These are phyloP conservation scores for Lactuca sativa DNA, from an alignment of 129 eudicot genomes.

Conservation along the genomic window DNA sequence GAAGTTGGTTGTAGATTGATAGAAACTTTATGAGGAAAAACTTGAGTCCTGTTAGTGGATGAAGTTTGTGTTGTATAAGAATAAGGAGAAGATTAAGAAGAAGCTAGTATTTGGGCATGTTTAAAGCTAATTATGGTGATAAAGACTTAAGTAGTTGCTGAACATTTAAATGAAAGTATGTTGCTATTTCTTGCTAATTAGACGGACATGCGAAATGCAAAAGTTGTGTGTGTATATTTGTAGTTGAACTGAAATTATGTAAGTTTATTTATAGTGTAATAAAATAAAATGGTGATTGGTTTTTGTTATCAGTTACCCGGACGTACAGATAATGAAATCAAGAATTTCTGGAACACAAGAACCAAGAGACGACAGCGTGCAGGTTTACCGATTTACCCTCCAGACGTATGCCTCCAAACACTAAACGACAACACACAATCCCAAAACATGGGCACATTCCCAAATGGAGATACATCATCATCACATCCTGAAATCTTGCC, in stretches of 20 bases:
- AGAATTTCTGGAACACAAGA: slow-evolving; percentile 95
- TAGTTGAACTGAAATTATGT: no score
- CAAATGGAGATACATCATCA: slow-evolving; percentile 38
- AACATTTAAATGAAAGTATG: background rate
- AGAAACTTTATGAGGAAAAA: no score
- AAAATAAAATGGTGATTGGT: slow-evolving; percentile 15
- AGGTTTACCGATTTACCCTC: slow-evolving; percentile 87
- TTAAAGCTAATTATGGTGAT: no score
- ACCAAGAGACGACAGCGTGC: slow-evolving; percentile 87
- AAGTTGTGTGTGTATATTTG: no score
- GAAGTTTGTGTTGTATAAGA: no score
- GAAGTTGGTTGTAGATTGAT: no score
- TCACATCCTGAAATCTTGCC: slow-evolving; percentile 43
- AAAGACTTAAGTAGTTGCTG: background rate
- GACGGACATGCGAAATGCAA: no score
- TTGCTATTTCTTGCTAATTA: slow-evolving; percentile 5
- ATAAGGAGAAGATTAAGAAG: no score
- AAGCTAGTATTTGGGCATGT: no score
- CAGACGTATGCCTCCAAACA: slow-evolving; percentile 53
- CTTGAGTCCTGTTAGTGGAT: no score
- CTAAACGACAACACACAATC: slow-evolving; percentile 46
- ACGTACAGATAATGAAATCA: slow-evolving; percentile 93
- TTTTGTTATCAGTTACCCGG: slow-evolving; percentile 75
- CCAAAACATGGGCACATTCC: slow-evolving; percentile 50
- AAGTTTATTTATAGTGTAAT: background rate